These are phyloP conservation scores for Chaetomium tenue DNA, from an alignment of 495 filamentous ascomycete species.

Conservation along the genomic window DNA sequence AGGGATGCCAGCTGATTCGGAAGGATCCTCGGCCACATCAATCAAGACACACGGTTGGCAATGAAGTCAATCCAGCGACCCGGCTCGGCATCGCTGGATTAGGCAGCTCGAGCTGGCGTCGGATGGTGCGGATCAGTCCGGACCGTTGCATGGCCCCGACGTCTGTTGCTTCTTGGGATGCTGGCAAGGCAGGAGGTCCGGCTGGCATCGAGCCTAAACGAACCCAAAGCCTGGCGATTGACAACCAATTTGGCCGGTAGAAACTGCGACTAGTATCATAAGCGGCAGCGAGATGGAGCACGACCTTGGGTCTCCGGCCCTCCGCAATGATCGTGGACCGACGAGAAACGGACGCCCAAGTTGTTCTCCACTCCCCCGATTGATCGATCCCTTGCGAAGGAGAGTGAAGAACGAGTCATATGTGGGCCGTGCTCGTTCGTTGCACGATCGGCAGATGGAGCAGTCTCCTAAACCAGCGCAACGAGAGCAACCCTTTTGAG, in stretches of 20 bases:
- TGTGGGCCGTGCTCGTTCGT: constrained; percentile 22
- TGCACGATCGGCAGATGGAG: neutral
- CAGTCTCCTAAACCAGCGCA: too few relatives aligned
- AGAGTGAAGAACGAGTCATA: neutral
- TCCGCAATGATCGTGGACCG: neutral
- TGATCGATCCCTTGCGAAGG: neutral
- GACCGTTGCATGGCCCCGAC: constrained; percentile 13
- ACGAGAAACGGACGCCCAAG: neutral
- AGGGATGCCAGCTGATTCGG: neutral
- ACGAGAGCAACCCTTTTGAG: too few relatives aligned
- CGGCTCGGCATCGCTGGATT: constrained; percentile 25
- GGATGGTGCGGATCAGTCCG: constrained; percentile 7
- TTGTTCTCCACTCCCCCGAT: neutral
- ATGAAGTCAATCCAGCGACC: neutral
- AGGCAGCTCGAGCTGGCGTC: constrained; percentile 20
- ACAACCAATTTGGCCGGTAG: neutral
- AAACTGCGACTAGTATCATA: neutral
- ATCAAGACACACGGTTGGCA: neutral
- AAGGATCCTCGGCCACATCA: neutral
- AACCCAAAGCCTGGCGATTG: neutral
- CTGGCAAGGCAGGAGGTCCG: neutral
- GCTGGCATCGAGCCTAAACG: neutral
- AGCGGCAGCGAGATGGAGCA: neutral
- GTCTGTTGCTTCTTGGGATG: neutral
- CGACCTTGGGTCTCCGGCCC: neutral